Evolutionary conservation across 1,139 yeast species (phyloP).

Genomic region (Kodamaea derodonti): DNA sequence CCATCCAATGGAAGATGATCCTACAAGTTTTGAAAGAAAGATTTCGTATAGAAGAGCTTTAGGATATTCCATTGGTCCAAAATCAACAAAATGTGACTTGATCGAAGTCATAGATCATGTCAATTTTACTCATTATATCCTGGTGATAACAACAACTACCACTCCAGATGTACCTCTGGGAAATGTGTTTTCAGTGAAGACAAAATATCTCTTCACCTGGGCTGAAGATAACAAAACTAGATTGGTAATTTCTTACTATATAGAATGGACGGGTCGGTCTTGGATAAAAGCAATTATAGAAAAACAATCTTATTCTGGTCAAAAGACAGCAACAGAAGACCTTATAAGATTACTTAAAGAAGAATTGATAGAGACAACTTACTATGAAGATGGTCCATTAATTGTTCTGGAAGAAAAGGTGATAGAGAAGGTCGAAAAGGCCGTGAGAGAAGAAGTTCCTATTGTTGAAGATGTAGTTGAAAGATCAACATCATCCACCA

Average conservation of each 20-base stretch:
- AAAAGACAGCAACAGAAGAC: conserved; percentile 35
- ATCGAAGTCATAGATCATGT: conserved; percentile 41
- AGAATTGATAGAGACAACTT: conserved; percentile 26
- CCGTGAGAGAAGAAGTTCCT: background rate
- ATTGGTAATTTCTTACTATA: conserved; percentile 39
- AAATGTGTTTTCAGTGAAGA: conserved; percentile 46
- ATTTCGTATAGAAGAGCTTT: conserved; percentile 45
- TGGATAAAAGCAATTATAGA: conserved; percentile 58
- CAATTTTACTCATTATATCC: conserved; percentile 35
- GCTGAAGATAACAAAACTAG: conserved; percentile 38
- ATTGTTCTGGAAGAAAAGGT: background rate
- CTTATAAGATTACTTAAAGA: conserved; percentile 25
- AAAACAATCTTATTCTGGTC: conserved; percentile 47
- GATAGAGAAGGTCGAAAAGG: background rate
- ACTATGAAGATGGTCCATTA: conserved; percentile 19
- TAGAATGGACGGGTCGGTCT: conserved; percentile 54
- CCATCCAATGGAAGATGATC: conserved; percentile 28
- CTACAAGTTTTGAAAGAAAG: conserved; percentile 28
- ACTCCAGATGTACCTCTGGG: conserved; percentile 67
- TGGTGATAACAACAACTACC: conserved; percentile 34
- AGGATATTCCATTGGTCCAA: conserved; percentile 56
- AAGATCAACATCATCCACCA: conserved; percentile 5
- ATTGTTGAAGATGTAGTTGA: background rate
- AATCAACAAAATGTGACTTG: conserved; percentile 50
- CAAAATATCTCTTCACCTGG: conserved; percentile 50